These are phyloP conservation scores for Brassica balearica DNA, from an alignment of 441 rosid genomes.

Conservation along the genomic window DNA sequence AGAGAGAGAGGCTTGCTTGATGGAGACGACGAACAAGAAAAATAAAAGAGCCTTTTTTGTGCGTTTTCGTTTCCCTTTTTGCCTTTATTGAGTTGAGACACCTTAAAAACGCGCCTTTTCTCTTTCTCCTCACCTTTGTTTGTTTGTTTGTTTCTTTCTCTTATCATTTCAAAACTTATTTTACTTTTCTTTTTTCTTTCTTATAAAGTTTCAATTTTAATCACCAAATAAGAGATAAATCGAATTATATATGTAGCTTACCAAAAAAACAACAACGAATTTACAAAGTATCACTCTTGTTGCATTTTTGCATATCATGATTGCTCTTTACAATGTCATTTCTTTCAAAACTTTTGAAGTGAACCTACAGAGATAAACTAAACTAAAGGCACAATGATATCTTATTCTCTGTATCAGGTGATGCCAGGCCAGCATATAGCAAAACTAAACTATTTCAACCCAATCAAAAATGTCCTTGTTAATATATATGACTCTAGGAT, in stretches of 20 bases:
- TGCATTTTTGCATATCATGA: background rate
- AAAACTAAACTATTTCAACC: slow-evolving; percentile 32
- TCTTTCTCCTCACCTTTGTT: background rate
- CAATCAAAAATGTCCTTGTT: background rate
- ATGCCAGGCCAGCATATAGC: background rate
- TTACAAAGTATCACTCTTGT: background rate
- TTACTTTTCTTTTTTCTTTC: background rate
- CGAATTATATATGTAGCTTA: background rate
- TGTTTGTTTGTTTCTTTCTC: background rate
- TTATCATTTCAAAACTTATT: background rate
- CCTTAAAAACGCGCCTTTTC: slow-evolving; percentile 22
- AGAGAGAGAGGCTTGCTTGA: slow-evolving; percentile 38
- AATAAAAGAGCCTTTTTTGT: slow-evolving; percentile 14
- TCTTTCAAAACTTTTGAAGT: background rate
- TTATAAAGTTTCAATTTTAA: slow-evolving; percentile 6
- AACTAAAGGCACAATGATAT: no score
- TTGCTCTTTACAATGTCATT: background rate
- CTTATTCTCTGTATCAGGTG: background rate
- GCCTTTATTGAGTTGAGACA: background rate
- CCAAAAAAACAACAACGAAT: background rate
- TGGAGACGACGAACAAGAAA: slow-evolving; percentile 38
- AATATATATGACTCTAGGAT: background rate
- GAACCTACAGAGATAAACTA: no score
- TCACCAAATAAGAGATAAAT: background rate
- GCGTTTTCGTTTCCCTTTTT: slow-evolving; percentile 32